phyloP scores from a whole-genome alignment of 768 basidiomycete species.

The Lentinula lateritia region DNA sequence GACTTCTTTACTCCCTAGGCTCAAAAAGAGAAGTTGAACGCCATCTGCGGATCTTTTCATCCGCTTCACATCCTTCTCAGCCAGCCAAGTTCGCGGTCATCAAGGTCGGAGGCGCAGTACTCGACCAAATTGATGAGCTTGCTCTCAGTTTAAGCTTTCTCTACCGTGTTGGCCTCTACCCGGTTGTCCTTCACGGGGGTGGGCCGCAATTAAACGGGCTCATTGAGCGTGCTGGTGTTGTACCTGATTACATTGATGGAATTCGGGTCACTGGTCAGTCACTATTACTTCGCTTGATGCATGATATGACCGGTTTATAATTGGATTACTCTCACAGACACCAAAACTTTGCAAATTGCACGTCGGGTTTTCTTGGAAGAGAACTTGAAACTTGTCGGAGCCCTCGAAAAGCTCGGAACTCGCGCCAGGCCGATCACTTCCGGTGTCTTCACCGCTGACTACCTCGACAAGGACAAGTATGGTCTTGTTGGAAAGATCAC shows the following conservation, averaged over 20 bases:
- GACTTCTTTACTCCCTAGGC: conserved; percentile 93
- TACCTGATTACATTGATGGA: conserved; percentile 96
- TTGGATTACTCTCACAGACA: conserved; percentile 42
- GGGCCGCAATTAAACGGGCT: conserved; percentile 95
- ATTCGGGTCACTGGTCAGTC: conserved; percentile 88
- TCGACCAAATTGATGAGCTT: conserved; percentile 88
- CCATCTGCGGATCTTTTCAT: conserved; percentile 96
- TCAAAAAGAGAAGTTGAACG: conserved; percentile 97
- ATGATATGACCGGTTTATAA: neutral
- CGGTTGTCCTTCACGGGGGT: conserved; percentile 93
- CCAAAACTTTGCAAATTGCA: conserved; percentile 91
- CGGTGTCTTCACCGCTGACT: conserved; percentile 96
- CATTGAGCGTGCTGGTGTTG: conserved; percentile 86
- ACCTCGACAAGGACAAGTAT: conserved; percentile 92
- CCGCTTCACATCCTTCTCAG: conserved; percentile 83
- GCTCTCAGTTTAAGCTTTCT: conserved; percentile 94
- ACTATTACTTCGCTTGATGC: conserved; percentile 9
- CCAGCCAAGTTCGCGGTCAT: conserved; percentile 96
- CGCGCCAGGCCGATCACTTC: conserved; percentile 97
- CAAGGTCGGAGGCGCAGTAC: conserved; percentile 95
- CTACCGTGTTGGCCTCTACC: conserved; percentile 96
- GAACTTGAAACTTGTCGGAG: conserved; percentile 90
- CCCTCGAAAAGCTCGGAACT: conserved; percentile 91
- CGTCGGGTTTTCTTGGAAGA: conserved; percentile 96
- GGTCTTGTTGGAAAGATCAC: conserved; percentile 95